phyloP scores from a whole-genome alignment of 257 asterid species.

The Nicotiana obtusifolia region DNA sequence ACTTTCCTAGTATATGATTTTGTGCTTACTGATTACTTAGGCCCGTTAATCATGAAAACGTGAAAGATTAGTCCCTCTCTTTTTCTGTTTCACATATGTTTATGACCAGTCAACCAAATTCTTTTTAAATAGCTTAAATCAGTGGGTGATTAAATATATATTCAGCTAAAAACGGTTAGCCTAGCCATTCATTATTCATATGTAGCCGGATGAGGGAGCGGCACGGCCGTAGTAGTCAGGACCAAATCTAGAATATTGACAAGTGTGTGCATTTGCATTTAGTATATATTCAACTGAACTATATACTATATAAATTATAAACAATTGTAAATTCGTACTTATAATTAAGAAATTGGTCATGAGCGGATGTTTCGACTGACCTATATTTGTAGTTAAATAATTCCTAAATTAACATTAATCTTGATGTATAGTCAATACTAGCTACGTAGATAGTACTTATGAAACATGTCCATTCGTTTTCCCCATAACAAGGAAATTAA shows the following conservation, averaged over 20 bases:
- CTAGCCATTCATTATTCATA: neutral
- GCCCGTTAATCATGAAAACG: constrained; percentile 31
- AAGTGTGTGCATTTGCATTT: too few species aligned
- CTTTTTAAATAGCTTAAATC: neutral
- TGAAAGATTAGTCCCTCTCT: neutral
- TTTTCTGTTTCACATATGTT: constrained; percentile 13
- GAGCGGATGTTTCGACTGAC: neutral
- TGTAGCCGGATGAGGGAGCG: neutral
- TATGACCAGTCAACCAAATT: constrained; percentile 24
- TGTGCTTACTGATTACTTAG: constrained; percentile 23
- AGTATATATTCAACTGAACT: too few species aligned
- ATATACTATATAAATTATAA: too few species aligned
- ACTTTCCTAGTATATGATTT: constrained; percentile 13
- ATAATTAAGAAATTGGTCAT: neutral
- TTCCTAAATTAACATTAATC: too few species aligned
- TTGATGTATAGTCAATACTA: neutral
- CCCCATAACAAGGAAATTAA: neutral
- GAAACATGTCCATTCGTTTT: neutral
- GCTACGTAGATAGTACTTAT: neutral
- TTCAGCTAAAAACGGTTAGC: neutral
- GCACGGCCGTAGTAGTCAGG: neutral
- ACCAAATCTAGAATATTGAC: too few species aligned
- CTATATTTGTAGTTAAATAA: neutral
- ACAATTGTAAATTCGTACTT: neutral
- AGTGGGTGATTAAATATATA: neutral